Base-by-base conservation (phyloP, 2,329 filamentous ascomycete species). In the Triangularia setosa region DNA sequence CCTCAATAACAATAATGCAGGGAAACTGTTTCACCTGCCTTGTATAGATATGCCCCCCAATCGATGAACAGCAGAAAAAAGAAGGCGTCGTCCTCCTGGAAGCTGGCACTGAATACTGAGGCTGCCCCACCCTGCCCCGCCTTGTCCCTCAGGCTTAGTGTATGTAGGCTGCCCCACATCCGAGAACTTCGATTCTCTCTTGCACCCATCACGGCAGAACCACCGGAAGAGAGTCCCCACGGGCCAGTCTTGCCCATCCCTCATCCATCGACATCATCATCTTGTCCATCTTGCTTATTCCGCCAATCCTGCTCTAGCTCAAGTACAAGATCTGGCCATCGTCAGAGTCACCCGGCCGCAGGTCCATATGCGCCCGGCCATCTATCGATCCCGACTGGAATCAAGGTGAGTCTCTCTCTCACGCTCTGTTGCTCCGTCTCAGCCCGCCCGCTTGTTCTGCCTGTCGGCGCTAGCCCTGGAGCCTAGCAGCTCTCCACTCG, bases 371-470 rank as follows among this genome's bases (percentile, higher is more conserved):
- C n/a, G 21, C 40, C 40, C n/a, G 40, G 40, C n/a, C 40, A 21
- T 48, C 40, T 5, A 48, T 48, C 40, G n/a, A 48, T 48, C 40
- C 53, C 23, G 18, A 27, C 25, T 55, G 53, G 53, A 48, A 48
- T 48, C 28, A 58, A 58, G 28, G 55, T 58, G 55, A 58, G 55
- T 58, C 4, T 23, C 11, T 48, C 23, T 27, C 21, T n/a, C 2
- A n/a, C 14, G 33, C 33, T 35, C 33, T 35, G 33, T 16, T 35
- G 33, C 33, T 35, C 33, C 33, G 14, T 59, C 23, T 53, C 40
- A 60, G 58, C 58, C 58, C 35, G 58, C 58, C 23, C 52, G 58
- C 40, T 28, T 60, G 58, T 33, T n/a, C 58, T 60, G 58, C 35
- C 24, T 33, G 21, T 28, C 40, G 40, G 40, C 40, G 40, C 40